phyloP scores from a whole-genome alignment of 768 basidiomycete genomes.

The Tremella mesenterica region DNA sequence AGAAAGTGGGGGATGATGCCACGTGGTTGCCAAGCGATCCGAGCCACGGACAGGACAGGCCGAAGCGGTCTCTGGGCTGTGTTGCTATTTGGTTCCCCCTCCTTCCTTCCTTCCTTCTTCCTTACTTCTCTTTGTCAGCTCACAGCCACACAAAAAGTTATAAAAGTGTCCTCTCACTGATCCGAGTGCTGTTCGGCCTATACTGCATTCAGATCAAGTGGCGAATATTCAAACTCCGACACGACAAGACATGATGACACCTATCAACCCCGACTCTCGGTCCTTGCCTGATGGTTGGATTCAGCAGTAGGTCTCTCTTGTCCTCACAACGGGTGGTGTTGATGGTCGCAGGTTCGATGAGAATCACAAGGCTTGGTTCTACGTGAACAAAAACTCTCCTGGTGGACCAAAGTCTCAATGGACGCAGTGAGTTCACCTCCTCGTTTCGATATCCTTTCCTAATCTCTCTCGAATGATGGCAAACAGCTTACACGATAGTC shows the following conservation, averaged over 20 bases:
- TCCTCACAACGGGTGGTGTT: not conserved
- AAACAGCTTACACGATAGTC: slow-evolving; percentile 16
- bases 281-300: slow-evolving; percentile 37
- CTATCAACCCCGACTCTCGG: slow-evolving; percentile 30
- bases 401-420: slow-evolving; percentile 32
- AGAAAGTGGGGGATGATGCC: not conserved
- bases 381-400: slow-evolving; percentile 34
- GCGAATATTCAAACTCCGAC: too few relatives aligned
- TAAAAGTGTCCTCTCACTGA: too few relatives aligned
- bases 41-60: too few relatives aligned
- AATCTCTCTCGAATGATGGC: too few relatives aligned
- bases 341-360: slow-evolving; percentile 27
- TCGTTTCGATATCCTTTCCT: too few relatives aligned
- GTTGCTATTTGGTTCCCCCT: not conserved
- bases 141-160: too few relatives aligned
- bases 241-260: too few relatives aligned
- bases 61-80: too few relatives aligned
- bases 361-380: slow-evolving; percentile 38
- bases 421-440: slow-evolving; percentile 31
- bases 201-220: too few relatives aligned
- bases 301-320: slow-evolving; percentile 23
- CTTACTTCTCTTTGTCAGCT: not conserved
- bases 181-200: too few relatives aligned
- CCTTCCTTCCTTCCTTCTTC: not conserved
- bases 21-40: slow-evolving; percentile 5